phyloP scores from a whole-genome alignment of 495 filamentous ascomycete species.

The Arthonia radiata region DNA sequence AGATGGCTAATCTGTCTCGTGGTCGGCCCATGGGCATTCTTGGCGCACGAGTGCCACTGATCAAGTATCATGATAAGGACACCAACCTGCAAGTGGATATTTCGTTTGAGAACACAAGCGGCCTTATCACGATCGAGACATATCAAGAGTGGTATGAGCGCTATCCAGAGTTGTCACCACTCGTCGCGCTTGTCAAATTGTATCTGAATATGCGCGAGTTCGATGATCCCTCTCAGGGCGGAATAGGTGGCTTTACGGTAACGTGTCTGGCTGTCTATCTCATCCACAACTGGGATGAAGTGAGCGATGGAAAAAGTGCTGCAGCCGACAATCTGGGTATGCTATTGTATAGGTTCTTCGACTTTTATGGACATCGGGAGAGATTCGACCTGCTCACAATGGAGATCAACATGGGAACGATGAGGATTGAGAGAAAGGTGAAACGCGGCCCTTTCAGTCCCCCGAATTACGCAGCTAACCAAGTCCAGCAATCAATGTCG shows the following conservation, averaged over 20 bases:
- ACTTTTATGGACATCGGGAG: slow-evolving; percentile 74
- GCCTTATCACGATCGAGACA: slow-evolving; percentile 49
- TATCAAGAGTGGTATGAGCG: slow-evolving; percentile 52
- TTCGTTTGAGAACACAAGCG: slow-evolving; percentile 79
- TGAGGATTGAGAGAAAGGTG: slow-evolving; percentile 35
- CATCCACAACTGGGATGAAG: slow-evolving; percentile 48
- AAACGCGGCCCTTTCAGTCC: slow-evolving; percentile 5
- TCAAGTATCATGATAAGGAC: slow-evolving; percentile 57
- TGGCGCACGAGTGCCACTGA: slow-evolving; percentile 66
- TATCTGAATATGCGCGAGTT: slow-evolving; percentile 68
- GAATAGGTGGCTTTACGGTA: slow-evolving; percentile 82
- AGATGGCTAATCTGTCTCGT: slow-evolving; percentile 10
- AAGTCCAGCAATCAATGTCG: slow-evolving; percentile 15
- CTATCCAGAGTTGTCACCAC: slow-evolving; percentile 58
- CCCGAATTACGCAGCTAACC: neutral
- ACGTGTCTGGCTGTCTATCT: slow-evolving; percentile 81
- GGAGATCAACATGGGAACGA: slow-evolving; percentile 36
- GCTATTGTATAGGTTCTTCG: slow-evolving; percentile 60
- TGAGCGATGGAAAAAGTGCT: slow-evolving; percentile 28
- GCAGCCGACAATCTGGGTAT: slow-evolving; percentile 45
- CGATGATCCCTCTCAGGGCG: slow-evolving; percentile 74
- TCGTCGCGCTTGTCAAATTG: slow-evolving; percentile 77
- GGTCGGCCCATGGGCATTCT: slow-evolving; percentile 37
- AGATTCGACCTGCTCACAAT: too few species aligned
- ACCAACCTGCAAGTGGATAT: slow-evolving; percentile 66